Evolutionary conservation across 495 filamentous ascomycete species (phyloP).

Genomic region (Penicillium samsonianum): DNA sequence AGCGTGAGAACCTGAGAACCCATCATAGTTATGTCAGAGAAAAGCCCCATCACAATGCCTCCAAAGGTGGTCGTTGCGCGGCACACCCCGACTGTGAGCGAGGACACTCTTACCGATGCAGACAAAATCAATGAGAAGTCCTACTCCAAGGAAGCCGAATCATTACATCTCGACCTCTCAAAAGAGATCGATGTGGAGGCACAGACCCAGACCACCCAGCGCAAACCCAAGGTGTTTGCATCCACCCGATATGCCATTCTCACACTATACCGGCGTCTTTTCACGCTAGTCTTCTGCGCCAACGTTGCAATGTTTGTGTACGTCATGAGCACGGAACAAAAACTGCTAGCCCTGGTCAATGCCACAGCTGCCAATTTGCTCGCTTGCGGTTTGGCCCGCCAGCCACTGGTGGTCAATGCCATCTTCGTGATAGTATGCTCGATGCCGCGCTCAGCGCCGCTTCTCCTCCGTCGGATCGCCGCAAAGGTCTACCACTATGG

Average conservation of each 20-base stretch:
- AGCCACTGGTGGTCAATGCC: slow-evolving; percentile 73
- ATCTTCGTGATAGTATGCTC: slow-evolving; percentile 62
- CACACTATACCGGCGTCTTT: slow-evolving; percentile 54
- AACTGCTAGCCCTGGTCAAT: slow-evolving; percentile 44
- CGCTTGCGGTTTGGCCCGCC: slow-evolving; percentile 63
- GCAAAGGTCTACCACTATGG: slow-evolving; percentile 79
- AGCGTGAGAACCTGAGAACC: neutral
- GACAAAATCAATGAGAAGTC: slow-evolving; percentile 26
- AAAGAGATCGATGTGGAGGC: slow-evolving; percentile 41
- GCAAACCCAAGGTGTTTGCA: slow-evolving; percentile 35
- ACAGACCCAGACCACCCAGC: slow-evolving; percentile 24
- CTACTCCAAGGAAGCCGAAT: slow-evolving; percentile 31
- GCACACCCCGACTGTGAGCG: slow-evolving; percentile 21
- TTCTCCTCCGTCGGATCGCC: slow-evolving; percentile 61
- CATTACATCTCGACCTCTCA: slow-evolving; percentile 1
- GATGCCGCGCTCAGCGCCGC: slow-evolving; percentile 61
- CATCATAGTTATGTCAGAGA: slow-evolving; percentile 30
- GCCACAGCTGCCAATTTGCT: slow-evolving; percentile 55
- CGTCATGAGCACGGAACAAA: slow-evolving; percentile 39
- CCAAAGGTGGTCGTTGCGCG: slow-evolving; percentile 22
- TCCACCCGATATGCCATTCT: slow-evolving; percentile 42
- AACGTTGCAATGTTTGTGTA: slow-evolving; percentile 54
- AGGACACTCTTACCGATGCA: slow-evolving; percentile 29
- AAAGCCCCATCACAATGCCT: slow-evolving; percentile 28
- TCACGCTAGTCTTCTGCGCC: slow-evolving; percentile 51